Base-by-base conservation (phyloP, 306 rosid genomes). In the Trifolium subterraneum region DNA sequence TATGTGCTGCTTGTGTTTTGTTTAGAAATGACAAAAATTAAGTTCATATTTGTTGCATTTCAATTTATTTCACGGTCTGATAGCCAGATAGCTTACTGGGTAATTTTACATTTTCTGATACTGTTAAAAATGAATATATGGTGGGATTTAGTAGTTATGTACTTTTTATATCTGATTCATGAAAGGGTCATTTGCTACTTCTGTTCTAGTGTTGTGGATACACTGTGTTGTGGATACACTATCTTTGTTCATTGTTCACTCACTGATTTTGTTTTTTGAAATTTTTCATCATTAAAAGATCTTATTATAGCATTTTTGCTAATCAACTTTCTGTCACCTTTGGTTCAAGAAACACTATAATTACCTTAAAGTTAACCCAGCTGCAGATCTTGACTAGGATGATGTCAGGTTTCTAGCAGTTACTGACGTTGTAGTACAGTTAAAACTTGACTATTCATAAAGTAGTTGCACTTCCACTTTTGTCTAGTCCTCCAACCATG, bases 241-340 rank as follows among this genome's bases (percentile, higher is more conserved):
- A n/a, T n/a, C n/a, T n/a, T n/a, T 62, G 20, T 59, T 73, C 76
- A 61, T 39, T 38, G 67, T 61, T 68, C 20, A 19, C 54, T 19
- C 31, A 19, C 54, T 19, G 69, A 56, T 39, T 70, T 64, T 27
- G 70, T 45, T n/a, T 63, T 45, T 36, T 36, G 23, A 44, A 54
- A 60, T 33, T 70, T 67, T 45, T 75, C 52, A 67, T 72, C 61
- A 62, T 60, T 10, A 61, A 19, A 20, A 69, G 19, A 59, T 69
- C 5, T 29, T 62, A 38, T 14, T 45, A 25, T 15, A 66, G 42
- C 3, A 39, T 15, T 64, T 71, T 64, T 64, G 54, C 1, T 42
- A 52, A 71, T 62, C 10, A 64, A 6, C 2, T 56, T 50, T 62
- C 1, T 22, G 23, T 50, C 56, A 50, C 56, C 14, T 52, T 19